These are phyloP conservation scores for Lathyrus aphaca DNA, from an alignment of 306 rosid genomes.

Conservation along the genomic window DNA sequence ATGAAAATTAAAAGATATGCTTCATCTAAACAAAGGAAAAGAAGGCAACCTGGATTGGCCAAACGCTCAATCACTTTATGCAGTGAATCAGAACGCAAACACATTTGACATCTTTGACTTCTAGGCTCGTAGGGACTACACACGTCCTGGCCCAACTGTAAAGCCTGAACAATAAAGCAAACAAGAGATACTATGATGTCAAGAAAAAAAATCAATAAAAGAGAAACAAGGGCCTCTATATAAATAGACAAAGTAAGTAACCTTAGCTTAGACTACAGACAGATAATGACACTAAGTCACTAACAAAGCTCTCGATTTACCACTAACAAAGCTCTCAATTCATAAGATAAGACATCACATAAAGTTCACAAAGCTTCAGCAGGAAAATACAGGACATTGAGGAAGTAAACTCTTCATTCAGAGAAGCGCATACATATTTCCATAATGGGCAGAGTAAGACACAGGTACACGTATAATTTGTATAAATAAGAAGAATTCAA, in stretches of 20 bases:
- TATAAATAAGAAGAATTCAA: neutral
- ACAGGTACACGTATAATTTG: neutral
- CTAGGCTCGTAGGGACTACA: slow-evolving; percentile 66
- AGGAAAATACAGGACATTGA: slow-evolving; percentile 13
- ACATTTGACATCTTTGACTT: slow-evolving; percentile 95
- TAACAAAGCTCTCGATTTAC: neutral
- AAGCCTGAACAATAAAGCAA: slow-evolving; percentile 58
- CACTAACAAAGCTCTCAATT: neutral
- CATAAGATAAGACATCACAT: slow-evolving; percentile 1
- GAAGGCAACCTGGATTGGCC: slow-evolving; percentile 73
- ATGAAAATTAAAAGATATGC: neutral
- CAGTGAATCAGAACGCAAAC: slow-evolving; percentile 83
- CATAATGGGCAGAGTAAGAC: neutral
- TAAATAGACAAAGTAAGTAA: slow-evolving; percentile 1
- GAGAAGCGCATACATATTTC: neutral
- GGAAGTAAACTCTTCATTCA: neutral
- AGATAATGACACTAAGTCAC: neutral
- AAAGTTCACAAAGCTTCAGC: slow-evolving; percentile 12
- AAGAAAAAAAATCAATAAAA: slow-evolving; percentile 6
- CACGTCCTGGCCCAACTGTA: slow-evolving; percentile 86
- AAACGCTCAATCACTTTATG: slow-evolving; percentile 93
- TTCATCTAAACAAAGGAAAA: neutral
- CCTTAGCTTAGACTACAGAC: slow-evolving; percentile 5
- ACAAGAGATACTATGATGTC: slow-evolving; percentile 15
- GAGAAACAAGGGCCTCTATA: slow-evolving; percentile 10